Conservation (phyloP, 306 rosid genomes). For the Cercis canadensis region DNA sequence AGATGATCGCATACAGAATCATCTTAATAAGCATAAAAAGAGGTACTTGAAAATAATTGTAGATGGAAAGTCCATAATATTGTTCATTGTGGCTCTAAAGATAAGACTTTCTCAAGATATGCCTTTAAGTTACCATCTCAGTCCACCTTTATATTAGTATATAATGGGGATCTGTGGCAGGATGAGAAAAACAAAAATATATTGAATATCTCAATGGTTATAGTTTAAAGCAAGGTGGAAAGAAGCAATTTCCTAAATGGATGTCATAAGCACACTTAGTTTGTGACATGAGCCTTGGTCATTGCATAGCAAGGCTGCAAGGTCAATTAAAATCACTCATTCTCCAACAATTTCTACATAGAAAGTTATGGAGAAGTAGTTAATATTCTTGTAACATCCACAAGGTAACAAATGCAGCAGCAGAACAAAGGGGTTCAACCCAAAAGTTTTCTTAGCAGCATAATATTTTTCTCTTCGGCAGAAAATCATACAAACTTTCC, state of each 20-base stretch:
- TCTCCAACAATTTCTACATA: constrained; percentile 6
- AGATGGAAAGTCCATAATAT: background rate
- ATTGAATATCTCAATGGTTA: background rate
- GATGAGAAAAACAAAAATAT: background rate
- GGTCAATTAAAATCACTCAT: background rate
- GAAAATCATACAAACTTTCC: background rate
- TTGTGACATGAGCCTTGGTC: background rate
- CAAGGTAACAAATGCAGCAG: constrained; percentile 4
- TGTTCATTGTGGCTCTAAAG: too few species aligned
- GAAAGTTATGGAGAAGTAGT: background rate
- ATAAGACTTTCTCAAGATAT: too few species aligned
- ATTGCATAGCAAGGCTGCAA: background rate
- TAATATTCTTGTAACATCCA: background rate
- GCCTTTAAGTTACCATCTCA: background rate
- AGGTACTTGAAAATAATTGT: constrained; percentile 10
- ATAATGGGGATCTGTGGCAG: background rate
- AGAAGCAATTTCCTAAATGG: constrained; percentile 7
- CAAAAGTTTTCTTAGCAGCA: background rate
- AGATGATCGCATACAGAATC: background rate
- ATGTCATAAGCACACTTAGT: background rate
- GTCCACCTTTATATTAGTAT: background rate
- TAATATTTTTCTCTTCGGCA: background rate
- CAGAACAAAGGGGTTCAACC: background rate
- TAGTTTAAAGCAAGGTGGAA: background rate
- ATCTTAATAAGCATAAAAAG: constrained; percentile 22